Evolutionary conservation across 1,284 basidiomycete genomes (phyloP).

Genomic region (Taiwanofungus camphoratus): DNA sequence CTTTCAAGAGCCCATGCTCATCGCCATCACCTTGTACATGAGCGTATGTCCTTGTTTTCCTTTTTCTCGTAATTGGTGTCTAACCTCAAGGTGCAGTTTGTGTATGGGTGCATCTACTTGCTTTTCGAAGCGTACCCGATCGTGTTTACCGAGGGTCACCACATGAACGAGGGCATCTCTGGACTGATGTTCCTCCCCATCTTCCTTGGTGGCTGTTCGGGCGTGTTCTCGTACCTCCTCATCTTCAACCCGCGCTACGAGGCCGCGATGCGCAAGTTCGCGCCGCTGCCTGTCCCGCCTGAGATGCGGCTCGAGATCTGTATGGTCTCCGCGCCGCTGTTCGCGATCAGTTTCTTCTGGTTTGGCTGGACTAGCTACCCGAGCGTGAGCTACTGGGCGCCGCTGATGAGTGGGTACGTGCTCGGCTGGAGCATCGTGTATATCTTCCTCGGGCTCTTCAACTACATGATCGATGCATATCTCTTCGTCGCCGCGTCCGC

Average conservation of each 20-base stretch:
- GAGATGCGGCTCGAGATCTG: slow-evolving; percentile 42
- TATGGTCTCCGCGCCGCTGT: slow-evolving; percentile 35
- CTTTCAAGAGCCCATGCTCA: slow-evolving; percentile 39
- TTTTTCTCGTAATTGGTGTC: neutral
- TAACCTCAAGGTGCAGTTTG: slow-evolving; percentile 23
- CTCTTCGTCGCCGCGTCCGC: slow-evolving; percentile 34
- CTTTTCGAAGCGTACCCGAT: slow-evolving; percentile 33
- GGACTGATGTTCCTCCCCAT: slow-evolving; percentile 45
- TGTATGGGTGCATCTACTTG: slow-evolving; percentile 42
- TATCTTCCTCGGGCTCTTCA: slow-evolving; percentile 30
- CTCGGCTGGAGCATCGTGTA: slow-evolving; percentile 27
- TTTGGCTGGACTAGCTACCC: slow-evolving; percentile 40
- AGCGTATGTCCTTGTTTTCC: slow-evolving; percentile 24
- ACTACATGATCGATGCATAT: slow-evolving; percentile 37
- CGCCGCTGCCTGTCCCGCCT: slow-evolving; percentile 35
- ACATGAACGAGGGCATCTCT: slow-evolving; percentile 33
- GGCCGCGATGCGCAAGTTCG: slow-evolving; percentile 27
- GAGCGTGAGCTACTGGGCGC: slow-evolving; percentile 28
- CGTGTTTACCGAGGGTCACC: slow-evolving; percentile 28
- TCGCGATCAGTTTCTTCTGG: slow-evolving; percentile 40
- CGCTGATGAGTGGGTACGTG: slow-evolving; percentile 24
- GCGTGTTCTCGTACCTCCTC: slow-evolving; percentile 21
- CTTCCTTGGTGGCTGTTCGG: slow-evolving; percentile 31
- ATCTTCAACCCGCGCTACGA: slow-evolving; percentile 31
- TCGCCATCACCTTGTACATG: slow-evolving; percentile 43